These are phyloP conservation scores for Neospora caninum DNA, from an alignment of 169 alveolate species.

Conservation along the genomic window DNA sequence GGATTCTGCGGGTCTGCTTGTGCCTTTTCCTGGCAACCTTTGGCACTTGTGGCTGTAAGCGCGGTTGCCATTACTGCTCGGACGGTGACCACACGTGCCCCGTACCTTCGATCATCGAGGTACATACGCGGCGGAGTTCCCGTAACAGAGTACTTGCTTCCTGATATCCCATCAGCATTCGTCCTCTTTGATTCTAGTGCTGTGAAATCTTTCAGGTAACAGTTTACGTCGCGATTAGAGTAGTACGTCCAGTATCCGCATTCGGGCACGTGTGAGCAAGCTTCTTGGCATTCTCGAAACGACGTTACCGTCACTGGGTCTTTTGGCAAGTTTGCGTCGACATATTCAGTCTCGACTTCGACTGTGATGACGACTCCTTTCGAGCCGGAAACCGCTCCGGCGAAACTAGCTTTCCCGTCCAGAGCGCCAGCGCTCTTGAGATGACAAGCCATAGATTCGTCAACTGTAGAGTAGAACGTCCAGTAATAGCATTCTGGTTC, in stretches of 20 bases:
- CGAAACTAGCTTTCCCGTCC: background rate
- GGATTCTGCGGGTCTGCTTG: background rate
- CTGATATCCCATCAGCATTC: background rate
- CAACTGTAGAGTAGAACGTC: constrained; percentile 6
- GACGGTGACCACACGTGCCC: background rate
- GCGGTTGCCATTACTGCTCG: background rate
- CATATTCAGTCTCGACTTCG: background rate
- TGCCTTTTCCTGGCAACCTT: background rate
- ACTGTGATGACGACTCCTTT: background rate
- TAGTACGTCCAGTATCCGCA: background rate
- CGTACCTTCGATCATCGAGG: background rate
- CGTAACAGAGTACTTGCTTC: background rate
- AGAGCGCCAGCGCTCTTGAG: constrained; percentile 38
- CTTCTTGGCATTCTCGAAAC: background rate
- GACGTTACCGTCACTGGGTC: background rate
- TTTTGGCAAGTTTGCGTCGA: background rate
- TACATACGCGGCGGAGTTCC: background rate
- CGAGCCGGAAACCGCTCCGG: constrained; percentile 41
- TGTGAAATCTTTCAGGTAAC: background rate
- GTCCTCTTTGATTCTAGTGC: background rate
- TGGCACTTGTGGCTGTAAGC: background rate
- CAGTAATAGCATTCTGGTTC: constrained; percentile 7
- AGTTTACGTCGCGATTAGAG: background rate
- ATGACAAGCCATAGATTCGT: background rate
- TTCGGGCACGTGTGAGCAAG: background rate